phyloP scores from a whole-genome alignment of 257 asterid species.

The Lavandula angustifolia region DNA sequence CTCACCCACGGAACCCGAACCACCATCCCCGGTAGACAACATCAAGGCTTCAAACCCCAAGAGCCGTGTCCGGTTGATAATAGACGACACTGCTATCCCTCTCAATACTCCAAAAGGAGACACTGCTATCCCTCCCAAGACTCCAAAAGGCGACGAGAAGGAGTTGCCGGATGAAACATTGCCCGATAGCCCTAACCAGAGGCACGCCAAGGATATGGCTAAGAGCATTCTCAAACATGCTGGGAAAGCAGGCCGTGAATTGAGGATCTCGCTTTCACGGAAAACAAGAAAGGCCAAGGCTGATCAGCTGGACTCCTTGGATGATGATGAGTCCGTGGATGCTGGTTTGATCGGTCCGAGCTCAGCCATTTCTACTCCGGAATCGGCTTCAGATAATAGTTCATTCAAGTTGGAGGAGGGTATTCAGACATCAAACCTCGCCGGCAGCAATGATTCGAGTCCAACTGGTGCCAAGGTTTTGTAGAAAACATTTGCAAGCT shows the following conservation, averaged over 20 bases:
- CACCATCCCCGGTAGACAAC: too few species aligned
- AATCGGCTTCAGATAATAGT: constrained; percentile 12
- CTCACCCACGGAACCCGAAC: too few species aligned
- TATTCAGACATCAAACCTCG: constrained; percentile 4
- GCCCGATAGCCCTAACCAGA: constrained; percentile 34
- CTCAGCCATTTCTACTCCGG: constrained; percentile 27
- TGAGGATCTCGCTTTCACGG: constrained; percentile 54
- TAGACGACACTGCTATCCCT: too few species aligned
- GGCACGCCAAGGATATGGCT: constrained; percentile 49
- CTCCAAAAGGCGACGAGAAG: too few species aligned
- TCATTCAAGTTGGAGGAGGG: constrained; percentile 27
- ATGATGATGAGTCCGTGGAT: constrained; percentile 43
- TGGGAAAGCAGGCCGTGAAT: constrained; percentile 62
- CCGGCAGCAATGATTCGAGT: constrained; percentile 18
- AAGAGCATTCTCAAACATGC: constrained; percentile 67
- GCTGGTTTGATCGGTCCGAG: constrained; percentile 31
- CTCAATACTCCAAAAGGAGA: too few species aligned
- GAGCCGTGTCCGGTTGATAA: too few species aligned
- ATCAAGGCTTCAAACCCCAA: too few species aligned
- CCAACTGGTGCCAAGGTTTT: constrained; percentile 5
- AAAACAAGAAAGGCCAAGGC: constrained; percentile 45
- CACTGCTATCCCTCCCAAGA: too few species aligned
- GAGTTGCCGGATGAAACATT: constrained; percentile 34
- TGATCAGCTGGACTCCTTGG: constrained; percentile 36
- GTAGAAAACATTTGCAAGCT: not conserved